Base-by-base conservation (phyloP, 441 rosid species). In the Jatropha podagrica region DNA sequence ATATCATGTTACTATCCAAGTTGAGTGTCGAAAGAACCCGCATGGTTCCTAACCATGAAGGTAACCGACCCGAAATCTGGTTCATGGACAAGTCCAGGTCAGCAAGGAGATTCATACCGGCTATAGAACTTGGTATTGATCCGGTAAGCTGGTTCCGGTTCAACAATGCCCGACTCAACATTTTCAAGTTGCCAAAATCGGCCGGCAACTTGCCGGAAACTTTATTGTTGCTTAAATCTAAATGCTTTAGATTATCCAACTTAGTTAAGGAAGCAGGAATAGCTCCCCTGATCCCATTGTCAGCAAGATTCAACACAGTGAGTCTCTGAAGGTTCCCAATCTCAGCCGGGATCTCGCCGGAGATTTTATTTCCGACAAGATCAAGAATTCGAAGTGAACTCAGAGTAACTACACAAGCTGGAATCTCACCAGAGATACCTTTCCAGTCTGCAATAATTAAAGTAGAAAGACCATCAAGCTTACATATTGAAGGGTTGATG, bases 361-460 rank as follows among this genome's bases (percentile, higher is more conserved):
- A 70, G 5, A 79, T 37, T 51, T 68, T 63, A 42, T 82, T 82
- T 0, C 81, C 71, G 88, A 89, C 81, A 9, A 95, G 91, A 79
- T 95, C 99, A 26, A 95, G 84, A 70, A 92, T 81, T 65, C 94
- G 92, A 26, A 95, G 91, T 14, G 91, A 85, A 1, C 83, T 72
- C 20, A 95, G 77, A 5, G 96, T 85, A 51, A 81, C 77, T 18
- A 92, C 17, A 78, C 98, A 92, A 0, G 80, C 49, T 0, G 99
- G 99, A 23, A 95, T 83, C 77, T 80, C 80, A 1, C 97, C 95
- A 62, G 96, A 79, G 71, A 95, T 89, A 0, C 92, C 99, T 81
- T 95, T 88, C 99, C 97, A 95, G 69, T 95, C 93, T 26, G 97
- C 94, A 54, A 95, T 77, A 0, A 84, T 88, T 77, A 93, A 76